These are phyloP conservation scores for Pseudogymnoascus sp. DNA, from an alignment of 2,329 filamentous ascomycete genomes.

Conservation along the genomic window DNA sequence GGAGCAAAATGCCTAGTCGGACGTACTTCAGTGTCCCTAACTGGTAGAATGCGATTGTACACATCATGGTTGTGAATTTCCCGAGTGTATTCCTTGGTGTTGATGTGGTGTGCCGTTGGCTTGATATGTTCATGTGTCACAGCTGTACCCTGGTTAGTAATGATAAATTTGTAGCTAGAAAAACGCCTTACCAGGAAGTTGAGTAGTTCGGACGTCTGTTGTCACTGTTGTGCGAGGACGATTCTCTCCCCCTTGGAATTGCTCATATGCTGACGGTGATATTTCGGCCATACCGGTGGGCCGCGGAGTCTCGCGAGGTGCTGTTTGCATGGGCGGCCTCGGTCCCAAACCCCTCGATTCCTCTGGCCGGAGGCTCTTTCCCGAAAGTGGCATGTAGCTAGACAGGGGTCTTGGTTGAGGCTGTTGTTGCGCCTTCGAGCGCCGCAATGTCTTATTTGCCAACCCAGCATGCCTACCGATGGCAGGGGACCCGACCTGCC, in stretches of 20 bases:
- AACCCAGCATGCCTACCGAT: not conserved
- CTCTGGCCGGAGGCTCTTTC: not conserved
- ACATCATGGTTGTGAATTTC: slow-evolving; percentile 47
- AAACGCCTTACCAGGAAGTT: not conserved
- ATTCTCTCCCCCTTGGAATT: not conserved
- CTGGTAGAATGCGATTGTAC: slow-evolving; percentile 42
- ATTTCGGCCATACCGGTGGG: not conserved
- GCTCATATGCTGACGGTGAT: not conserved
- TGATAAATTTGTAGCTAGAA: not conserved
- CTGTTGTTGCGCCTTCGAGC: not conserved
- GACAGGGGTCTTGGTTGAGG: not conserved
- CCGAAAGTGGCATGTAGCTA: not conserved
- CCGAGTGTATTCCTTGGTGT: slow-evolving; percentile 38
- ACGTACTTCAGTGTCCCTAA: slow-evolving; percentile 43
- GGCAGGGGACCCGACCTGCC: not conserved
- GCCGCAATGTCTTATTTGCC: slow-evolving; percentile 3
- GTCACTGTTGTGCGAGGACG: not conserved
- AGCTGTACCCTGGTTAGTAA: slow-evolving; percentile 25
- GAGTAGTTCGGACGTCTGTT: not conserved
- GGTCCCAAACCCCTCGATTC: not conserved
- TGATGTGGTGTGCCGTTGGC: slow-evolving; percentile 35
- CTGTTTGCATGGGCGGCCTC: not conserved
- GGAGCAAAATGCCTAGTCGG: slow-evolving; percentile 39
- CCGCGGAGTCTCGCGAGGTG: slow-evolving; percentile 9
- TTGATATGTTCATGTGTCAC: slow-evolving; percentile 41